phyloP scores from a whole-genome alignment of 331 rosid genomes.

The Telfairia occidentalis region DNA sequence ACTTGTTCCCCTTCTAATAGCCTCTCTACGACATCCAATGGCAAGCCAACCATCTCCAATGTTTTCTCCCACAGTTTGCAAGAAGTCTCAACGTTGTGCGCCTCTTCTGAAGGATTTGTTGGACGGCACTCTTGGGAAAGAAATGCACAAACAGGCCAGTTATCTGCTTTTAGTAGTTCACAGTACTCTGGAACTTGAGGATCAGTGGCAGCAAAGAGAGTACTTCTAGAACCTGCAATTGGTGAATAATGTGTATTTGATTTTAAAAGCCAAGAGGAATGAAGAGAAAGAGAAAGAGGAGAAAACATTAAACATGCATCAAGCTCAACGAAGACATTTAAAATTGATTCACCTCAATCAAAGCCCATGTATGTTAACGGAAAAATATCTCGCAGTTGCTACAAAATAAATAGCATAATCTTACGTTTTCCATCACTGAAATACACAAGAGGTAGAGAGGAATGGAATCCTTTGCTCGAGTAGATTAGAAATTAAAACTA shows the following conservation, averaged over 20 bases:
- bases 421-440: background rate
- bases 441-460: too few species aligned
- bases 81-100: conserved; percentile 49
- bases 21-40: conserved; percentile 65
- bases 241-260: background rate
- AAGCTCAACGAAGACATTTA: background rate
- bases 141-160: conserved; percentile 85
- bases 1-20: conserved; percentile 66
- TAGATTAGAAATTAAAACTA: background rate
- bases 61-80: conserved; percentile 87
- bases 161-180: conserved; percentile 70
- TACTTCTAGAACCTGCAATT: conserved; percentile 76
- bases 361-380: background rate
- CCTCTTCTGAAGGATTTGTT: conserved; percentile 81
- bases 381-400: background rate
- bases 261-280: background rate
- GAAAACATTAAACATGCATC: background rate
- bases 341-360: background rate
- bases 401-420: background rate
- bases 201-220: conserved; percentile 88
- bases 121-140: conserved; percentile 86
- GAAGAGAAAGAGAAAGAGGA: background rate
- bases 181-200: conserved; percentile 88
- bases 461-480: too few species aligned
- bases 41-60: conserved; percentile 70